These are phyloP conservation scores for Psilocybe cyanescens DNA, from an alignment of 768 basidiomycete species.

Conservation along the genomic window DNA sequence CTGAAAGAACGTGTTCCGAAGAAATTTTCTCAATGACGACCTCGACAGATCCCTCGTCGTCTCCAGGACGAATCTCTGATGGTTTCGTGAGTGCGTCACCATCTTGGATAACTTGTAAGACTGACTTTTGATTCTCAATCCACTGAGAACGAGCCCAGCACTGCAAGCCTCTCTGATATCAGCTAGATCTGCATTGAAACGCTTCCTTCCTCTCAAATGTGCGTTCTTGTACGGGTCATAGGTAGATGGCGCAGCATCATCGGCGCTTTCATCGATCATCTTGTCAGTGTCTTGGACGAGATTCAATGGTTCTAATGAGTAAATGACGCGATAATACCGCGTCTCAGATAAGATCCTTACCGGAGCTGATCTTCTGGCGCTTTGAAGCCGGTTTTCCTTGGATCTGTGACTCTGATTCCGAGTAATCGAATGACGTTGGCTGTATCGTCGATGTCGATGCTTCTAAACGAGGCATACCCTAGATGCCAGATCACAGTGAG, in stretches of 20 bases:
- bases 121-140: conserved; percentile 45
- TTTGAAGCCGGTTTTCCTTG: conserved; percentile 28
- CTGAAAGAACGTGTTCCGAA: conserved; percentile 35
- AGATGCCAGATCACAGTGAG: neutral
- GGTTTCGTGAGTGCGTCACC: neutral
- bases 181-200: conserved; percentile 60
- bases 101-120: conserved; percentile 16
- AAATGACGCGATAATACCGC: conserved; percentile 13
- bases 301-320: conserved; percentile 10
- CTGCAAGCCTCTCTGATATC: conserved; percentile 44
- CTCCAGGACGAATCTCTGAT: conserved; percentile 55
- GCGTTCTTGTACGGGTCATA: conserved; percentile 40
- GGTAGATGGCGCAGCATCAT: neutral
- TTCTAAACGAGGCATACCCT: conserved; percentile 6
- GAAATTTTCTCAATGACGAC: conserved; percentile 42
- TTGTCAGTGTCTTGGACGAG: conserved; percentile 10
- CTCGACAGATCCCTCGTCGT: conserved; percentile 70
- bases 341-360: conserved; percentile 19
- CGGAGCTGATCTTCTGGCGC: conserved; percentile 32
- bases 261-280: conserved; percentile 13
- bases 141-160: conserved; percentile 37
- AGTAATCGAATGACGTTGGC: conserved; percentile 2
- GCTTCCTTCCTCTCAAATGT: conserved; percentile 57
- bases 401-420: conserved; percentile 12
- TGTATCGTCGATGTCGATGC: neutral